A percentile compares a stretch with the other conserved stretches of the same genome.
These are phyloP conservation scores for Obba rivulosa DNA, from an alignment of 768 basidiomycete species.

Conservation along the genomic window DNA sequence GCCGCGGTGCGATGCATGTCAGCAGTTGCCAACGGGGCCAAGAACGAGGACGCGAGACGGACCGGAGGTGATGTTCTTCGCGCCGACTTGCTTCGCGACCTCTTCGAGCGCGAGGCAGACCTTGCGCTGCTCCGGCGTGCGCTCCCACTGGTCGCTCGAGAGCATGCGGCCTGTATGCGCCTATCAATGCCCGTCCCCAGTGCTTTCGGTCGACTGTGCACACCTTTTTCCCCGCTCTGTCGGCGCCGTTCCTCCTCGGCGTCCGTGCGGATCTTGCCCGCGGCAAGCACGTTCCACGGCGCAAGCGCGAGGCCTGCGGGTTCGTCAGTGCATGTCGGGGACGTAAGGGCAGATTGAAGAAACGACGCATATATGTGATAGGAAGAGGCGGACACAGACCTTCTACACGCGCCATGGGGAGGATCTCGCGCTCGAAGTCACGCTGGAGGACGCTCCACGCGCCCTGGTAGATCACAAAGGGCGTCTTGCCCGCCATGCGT, in stretches of 20 bases:
- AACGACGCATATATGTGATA: too few species aligned
- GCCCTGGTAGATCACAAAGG: slow-evolving; percentile 40
- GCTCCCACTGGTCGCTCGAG: slow-evolving; percentile 34
- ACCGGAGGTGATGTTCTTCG: slow-evolving; percentile 43
- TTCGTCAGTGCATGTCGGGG: background rate
- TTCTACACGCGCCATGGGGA: slow-evolving; percentile 26
- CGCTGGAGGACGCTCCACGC: slow-evolving; percentile 24
- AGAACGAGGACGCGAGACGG: slow-evolving; percentile 8
- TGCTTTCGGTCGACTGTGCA: slow-evolving; percentile 4
- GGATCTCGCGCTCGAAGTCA: slow-evolving; percentile 39
- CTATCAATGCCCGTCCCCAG: background rate
- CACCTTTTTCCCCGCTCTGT: slow-evolving; percentile 29
- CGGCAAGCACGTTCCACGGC: slow-evolving; percentile 37
- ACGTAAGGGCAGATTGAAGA: background rate
- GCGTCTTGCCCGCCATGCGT: slow-evolving; percentile 27
- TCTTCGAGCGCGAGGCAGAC: slow-evolving; percentile 42
- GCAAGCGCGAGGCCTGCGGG: slow-evolving; percentile 32
- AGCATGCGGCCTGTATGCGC: slow-evolving; percentile 29
- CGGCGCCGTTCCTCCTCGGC: slow-evolving; percentile 29
- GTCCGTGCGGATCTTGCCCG: slow-evolving; percentile 36
- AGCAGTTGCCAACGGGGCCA: background rate
- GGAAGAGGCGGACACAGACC: slow-evolving; percentile 18
- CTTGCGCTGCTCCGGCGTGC: slow-evolving; percentile 38
- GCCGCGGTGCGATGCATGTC: slow-evolving; percentile 7
- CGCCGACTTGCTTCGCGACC: slow-evolving; percentile 45